Evolutionary conservation across 805 yeast genomes (phyloP), one percentile per base, ranked within the genome.

Genomic region (Candida vartiovaarae): DNA sequence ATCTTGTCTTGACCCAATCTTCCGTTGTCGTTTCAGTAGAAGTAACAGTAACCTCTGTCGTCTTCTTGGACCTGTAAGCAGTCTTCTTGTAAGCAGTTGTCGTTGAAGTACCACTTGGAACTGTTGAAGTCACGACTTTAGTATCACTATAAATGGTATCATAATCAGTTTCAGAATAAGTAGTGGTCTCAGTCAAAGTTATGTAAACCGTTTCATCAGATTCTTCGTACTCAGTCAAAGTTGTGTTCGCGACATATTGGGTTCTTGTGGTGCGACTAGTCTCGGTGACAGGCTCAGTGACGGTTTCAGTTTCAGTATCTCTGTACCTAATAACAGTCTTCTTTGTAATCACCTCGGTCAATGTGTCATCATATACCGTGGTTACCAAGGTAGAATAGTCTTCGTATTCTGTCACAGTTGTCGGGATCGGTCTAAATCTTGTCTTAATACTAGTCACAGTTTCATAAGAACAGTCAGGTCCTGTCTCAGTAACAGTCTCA

Each of bases 221-320:
- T 31, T 60, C 58, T 31, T 59, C 61, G 27, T 44, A 41, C 39
- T 58, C 62, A 4, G 63, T 56, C n/a, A 48, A 44, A 1, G 61
- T 59, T 25, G 46, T 50, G 7, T 46, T 38, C 4, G 59, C 54
- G 24, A 53, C 38, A 25, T 46, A 15, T 43, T 41, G 39, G 33
- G 52, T 49, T 42, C 51, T 41, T 44, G 52, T 46, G 26, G 41
- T 46, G 3, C 52, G 45, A 4, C 36, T 27, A 2, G 52, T 41
- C 4, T 42, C 43, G 8, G 50, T 50, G 3, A 44, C 42, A 5
- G 50, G 47, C 11, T 41, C 48, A 2, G 52, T 52, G 5, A 42
- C 50, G 2, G 57, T 51, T 4, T 45, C 42, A 35, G 36, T 41
- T 8, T 39, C 39, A 2, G 49, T 44, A 20, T 48, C 58, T 26